Conservation (phyloP, 2,329 filamentous ascomycete genomes). For the Cladorrhinum sp. region DNA sequence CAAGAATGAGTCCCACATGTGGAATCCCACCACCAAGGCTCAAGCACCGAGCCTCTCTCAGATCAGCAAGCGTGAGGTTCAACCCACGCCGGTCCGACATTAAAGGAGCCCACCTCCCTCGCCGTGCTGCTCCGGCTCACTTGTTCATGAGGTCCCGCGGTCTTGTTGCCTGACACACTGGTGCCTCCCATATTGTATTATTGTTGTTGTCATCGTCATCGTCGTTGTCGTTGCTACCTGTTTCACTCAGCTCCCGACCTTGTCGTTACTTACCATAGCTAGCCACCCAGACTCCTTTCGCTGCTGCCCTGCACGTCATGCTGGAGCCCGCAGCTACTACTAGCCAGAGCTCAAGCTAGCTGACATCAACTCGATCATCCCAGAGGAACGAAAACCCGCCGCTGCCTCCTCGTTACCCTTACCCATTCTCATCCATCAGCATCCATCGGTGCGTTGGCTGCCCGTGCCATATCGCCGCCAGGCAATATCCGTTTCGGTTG, state of each 20-base stretch:
- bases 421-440: conserved; percentile 1
- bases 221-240: neutral
- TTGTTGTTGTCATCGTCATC: neutral
- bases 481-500: conserved; percentile 26
- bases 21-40: conserved; percentile 19
- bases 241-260: neutral
- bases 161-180: conserved; percentile 7
- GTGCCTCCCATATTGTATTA: neutral
- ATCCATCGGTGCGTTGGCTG: conserved; percentile 12
- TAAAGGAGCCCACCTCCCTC: conserved; percentile 28
- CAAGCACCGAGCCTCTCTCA: conserved; percentile 13
- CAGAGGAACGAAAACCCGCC: conserved; percentile 13
- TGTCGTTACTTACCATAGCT: conserved; percentile 3
- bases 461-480: conserved; percentile 19
- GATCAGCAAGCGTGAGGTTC: conserved; percentile 9
- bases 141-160: conserved; percentile 19
- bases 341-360: conserved; percentile 17
- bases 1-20: conserved; percentile 17
- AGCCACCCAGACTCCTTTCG: neutral
- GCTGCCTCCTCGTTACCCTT: neutral
- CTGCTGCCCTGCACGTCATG: conserved; percentile 23
- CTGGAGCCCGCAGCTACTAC: conserved; percentile 7
- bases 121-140: conserved; percentile 21
- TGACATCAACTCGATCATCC: conserved; percentile 11
- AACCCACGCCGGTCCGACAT: conserved; percentile 26